Conservation (phyloP, 495 filamentous ascomycete genomes). For the Penicillium arizonense region DNA sequence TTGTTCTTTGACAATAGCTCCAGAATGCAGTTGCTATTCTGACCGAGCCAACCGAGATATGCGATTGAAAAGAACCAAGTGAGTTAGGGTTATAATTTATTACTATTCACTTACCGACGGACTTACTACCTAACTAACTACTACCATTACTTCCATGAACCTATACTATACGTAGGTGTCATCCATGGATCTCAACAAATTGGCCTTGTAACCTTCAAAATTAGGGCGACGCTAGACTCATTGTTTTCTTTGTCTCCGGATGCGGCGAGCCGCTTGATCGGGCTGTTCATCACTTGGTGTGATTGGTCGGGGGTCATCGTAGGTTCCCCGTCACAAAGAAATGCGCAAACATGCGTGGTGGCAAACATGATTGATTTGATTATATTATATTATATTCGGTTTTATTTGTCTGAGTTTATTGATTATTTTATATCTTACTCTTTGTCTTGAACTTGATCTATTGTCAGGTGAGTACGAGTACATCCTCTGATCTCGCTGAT, state of each 20-base stretch:
- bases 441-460: too few relatives aligned
- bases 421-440: neutral
- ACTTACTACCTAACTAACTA: neutral
- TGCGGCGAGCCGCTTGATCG: constrained; percentile 35
- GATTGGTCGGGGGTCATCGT: neutral
- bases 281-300: neutral
- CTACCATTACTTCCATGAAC: too few relatives aligned
- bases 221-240: constrained; percentile 16
- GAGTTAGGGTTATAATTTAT: constrained; percentile 1
- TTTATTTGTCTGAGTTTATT: neutral
- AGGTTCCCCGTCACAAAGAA: constrained; percentile 4
- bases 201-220: neutral
- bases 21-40: constrained; percentile 13
- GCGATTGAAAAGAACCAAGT: neutral
- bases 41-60: constrained; percentile 29
- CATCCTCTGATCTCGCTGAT: neutral
- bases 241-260: constrained; percentile 44
- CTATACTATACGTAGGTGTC: too few relatives aligned
- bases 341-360: neutral
- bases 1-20: constrained; percentile 31
- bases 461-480: too few relatives aligned
- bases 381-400: neutral
- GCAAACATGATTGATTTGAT: neutral
- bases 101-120: neutral
- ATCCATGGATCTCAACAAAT: too few relatives aligned